Evolutionary conservation across 345 rosid species (phyloP), one percentile per base, ranked within the genome.

Genomic region (Aquilaria malaccensis): DNA sequence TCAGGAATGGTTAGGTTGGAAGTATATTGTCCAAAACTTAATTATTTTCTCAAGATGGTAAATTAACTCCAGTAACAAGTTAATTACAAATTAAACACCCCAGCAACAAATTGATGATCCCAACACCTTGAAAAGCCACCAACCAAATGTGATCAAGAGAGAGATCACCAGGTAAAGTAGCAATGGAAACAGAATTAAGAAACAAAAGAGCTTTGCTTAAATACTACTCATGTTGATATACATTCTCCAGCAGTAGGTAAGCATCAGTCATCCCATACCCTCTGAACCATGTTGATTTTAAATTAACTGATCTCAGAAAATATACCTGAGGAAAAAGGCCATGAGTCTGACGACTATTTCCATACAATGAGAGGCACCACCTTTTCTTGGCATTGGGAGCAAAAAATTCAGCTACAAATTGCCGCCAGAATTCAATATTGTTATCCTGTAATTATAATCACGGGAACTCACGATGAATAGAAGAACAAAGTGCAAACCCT

Each of bases 301-400:
- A 59, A 29, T 11, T 11, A 37, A 30, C 9, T 3, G 41, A 37
- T 15, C 33, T 45, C 50, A 45, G 4, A 54, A 10, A 65, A 37
- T 59, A 53, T 32, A 86, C 94, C 87, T 86, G 89, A 55, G 94
- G 89, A 60, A 84, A 80, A 77, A 82, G 87, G 55, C 93, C 93
- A 72, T 76, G 74, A 56, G 94, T 69, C 67, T 82, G 94, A 30
- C 87, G 75, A 54, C 87, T 84, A 79, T 76, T 80, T 76, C 89
- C 94, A 58, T 86, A 86, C 81, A 86, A 72, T 1, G 89, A 86
- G 70, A 84, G 87, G 64, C 89, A 86, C 94, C 87, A 84, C 69
- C 79, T 82, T 67, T 86, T 86, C 75, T 79, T 86, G 46, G 89
- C 87, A 70, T 82, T 69, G 11, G 87, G 87, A 70, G 89, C 87